phyloP scores from a whole-genome alignment of 257 asterid genomes.

The Nicotiana undulata region DNA sequence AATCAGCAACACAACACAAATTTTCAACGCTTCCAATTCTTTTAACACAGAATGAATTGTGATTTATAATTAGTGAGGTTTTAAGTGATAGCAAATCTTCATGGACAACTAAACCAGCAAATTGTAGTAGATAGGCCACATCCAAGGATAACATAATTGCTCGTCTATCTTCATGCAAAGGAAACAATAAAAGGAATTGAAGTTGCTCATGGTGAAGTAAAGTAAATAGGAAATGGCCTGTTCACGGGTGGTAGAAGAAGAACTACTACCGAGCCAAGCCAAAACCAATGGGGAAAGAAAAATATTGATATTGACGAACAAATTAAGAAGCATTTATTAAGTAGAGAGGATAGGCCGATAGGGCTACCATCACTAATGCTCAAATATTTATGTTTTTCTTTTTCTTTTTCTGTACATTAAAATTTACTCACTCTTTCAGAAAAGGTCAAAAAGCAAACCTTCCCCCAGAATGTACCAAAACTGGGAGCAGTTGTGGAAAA shows the following conservation, averaged over 20 bases:
- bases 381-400: neutral
- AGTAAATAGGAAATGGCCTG: neutral
- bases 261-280: neutral
- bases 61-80: neutral
- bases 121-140: neutral
- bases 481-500: neutral
- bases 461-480: neutral
- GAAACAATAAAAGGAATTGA: neutral
- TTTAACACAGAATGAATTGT: neutral
- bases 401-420: neutral
- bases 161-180: neutral
- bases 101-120: too few species aligned
- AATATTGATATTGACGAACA: neutral
- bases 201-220: neutral
- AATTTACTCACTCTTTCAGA: neutral
- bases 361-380: neutral
- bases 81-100: neutral
- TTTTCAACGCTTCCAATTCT: neutral
- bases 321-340: neutral
- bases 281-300: neutral
- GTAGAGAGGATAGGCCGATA: neutral
- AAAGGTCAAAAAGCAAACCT: neutral
- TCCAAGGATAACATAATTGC: neutral
- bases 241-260: neutral
- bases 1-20: neutral